Conservation (phyloP, 169 alveolate genomes). For the Plasmodium cynomolgi region DNA sequence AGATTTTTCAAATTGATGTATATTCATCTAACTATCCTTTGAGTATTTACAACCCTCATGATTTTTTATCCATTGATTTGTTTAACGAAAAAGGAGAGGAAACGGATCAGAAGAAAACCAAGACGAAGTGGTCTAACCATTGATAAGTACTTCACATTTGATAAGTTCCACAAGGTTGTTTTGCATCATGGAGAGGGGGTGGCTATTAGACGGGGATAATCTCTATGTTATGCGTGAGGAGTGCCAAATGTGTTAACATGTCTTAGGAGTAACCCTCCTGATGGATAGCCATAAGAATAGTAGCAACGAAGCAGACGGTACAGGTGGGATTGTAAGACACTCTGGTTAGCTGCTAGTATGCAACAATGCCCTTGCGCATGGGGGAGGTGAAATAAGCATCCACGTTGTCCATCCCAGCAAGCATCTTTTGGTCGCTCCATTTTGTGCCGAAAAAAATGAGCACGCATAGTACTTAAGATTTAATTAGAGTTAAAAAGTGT, state of each 20-base stretch:
- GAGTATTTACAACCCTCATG: slow-evolving; percentile 50
- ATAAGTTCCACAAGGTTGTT: not conserved
- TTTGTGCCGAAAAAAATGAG: not conserved
- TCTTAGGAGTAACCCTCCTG: not conserved
- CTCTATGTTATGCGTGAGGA: not conserved
- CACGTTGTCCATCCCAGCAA: not conserved
- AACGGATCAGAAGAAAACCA: slow-evolving; percentile 29
- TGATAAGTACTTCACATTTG: not conserved
- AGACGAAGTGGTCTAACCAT: slow-evolving; percentile 64
- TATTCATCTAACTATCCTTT: slow-evolving; percentile 67
- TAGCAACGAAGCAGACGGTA: not conserved
- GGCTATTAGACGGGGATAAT: not conserved
- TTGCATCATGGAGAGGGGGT: not conserved
- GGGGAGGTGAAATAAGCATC: not conserved
- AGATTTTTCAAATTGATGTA: slow-evolving; percentile 61
- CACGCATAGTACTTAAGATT: not conserved
- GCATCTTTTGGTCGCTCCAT: not conserved
- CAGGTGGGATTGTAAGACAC: not conserved
- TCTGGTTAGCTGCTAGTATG: not conserved
- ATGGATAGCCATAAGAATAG: not conserved
- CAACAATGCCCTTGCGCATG: not conserved
- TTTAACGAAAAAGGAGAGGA: slow-evolving; percentile 28
- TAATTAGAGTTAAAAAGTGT: not conserved
- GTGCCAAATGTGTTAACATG: not conserved
- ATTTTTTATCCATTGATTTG: slow-evolving; percentile 69